Conservation (phyloP, 495 filamentous ascomycete species). For the Podospora pseudocomata region DNA sequence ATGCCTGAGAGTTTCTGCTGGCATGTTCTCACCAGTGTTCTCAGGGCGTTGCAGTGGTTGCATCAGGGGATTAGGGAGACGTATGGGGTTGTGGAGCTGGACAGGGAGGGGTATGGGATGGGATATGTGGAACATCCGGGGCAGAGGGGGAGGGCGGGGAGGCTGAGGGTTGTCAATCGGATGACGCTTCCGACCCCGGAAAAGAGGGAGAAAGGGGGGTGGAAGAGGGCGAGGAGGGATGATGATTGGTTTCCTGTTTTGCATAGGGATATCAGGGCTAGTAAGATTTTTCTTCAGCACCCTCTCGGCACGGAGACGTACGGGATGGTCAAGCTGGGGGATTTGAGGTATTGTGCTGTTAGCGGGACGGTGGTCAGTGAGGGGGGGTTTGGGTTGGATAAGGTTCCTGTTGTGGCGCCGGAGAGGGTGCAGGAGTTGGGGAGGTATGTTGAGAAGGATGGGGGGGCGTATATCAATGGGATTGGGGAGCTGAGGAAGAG, state of each 20-base stretch:
- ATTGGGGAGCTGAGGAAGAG: not conserved
- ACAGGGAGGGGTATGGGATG: not conserved
- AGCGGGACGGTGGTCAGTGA: conserved; percentile 27
- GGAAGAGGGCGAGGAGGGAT: conserved; percentile 16
- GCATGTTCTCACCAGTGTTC: conserved; percentile 41
- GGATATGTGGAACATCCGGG: not conserved
- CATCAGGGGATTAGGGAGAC: conserved; percentile 38
- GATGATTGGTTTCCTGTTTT: conserved; percentile 45
- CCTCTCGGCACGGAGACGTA: conserved; percentile 46
- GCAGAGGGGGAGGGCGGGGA: not conserved
- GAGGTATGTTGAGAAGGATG: not conserved
- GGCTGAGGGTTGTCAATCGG: conserved; percentile 6
- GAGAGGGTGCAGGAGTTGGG: not conserved
- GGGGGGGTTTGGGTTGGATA: not conserved
- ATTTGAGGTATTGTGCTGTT: conserved; percentile 36
- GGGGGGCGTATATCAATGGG: not conserved
- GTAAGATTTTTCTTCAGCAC: conserved; percentile 44
- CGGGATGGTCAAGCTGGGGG: conserved; percentile 47
- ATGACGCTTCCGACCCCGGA: not conserved
- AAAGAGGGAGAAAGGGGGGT: conserved; percentile 5
- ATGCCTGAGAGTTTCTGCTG: conserved; percentile 44
- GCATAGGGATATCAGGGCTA: conserved; percentile 40
- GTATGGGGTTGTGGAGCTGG: conserved; percentile 6
- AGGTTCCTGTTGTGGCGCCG: not conserved
- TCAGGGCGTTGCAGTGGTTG: conserved; percentile 41